These are phyloP conservation scores for Cadophora luteo-olivacea DNA, from an alignment of 2,329 filamentous ascomycete species.

Conservation along the genomic window DNA sequence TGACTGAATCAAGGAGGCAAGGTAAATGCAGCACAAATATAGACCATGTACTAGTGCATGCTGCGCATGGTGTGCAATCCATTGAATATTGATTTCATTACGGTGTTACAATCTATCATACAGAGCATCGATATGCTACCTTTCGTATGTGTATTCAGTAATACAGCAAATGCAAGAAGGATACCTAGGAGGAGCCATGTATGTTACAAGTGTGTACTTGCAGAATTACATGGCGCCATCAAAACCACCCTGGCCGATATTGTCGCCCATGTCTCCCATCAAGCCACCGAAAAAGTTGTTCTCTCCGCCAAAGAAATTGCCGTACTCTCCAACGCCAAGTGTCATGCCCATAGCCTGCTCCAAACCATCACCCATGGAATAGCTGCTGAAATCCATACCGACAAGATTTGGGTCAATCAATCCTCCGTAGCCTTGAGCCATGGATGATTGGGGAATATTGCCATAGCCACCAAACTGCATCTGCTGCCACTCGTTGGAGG, in stretches of 20 bases:
- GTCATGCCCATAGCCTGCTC: constrained; percentile 45
- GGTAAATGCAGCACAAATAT: not conserved
- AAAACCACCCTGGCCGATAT: constrained; percentile 34
- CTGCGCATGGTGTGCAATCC: not conserved
- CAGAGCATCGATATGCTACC: not conserved
- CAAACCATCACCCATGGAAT: constrained; percentile 43
- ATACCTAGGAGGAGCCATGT: constrained; percentile 1
- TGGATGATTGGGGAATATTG: constrained; percentile 29
- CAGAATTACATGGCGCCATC: constrained; percentile 24
- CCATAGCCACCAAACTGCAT: constrained; percentile 13
- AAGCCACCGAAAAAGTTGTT: constrained; percentile 41
- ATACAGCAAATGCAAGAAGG: constrained; percentile 12
- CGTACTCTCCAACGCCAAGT: constrained; percentile 43
- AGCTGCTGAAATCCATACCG: constrained; percentile 40
- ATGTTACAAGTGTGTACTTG: not conserved
- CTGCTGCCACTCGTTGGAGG: constrained; percentile 35
- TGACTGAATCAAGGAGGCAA: not conserved
- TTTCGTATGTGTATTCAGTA: not conserved
- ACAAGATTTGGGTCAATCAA: constrained; percentile 40
- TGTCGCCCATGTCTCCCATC: constrained; percentile 30
- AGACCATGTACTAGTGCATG: not conserved
- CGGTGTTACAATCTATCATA: not conserved
- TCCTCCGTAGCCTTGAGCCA: constrained; percentile 30
- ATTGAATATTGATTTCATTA: not conserved
- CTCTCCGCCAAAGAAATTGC: constrained; percentile 40